Evolutionary conservation across 768 basidiomycete species (phyloP).

Genomic region (Steccherinum ochraceum): DNA sequence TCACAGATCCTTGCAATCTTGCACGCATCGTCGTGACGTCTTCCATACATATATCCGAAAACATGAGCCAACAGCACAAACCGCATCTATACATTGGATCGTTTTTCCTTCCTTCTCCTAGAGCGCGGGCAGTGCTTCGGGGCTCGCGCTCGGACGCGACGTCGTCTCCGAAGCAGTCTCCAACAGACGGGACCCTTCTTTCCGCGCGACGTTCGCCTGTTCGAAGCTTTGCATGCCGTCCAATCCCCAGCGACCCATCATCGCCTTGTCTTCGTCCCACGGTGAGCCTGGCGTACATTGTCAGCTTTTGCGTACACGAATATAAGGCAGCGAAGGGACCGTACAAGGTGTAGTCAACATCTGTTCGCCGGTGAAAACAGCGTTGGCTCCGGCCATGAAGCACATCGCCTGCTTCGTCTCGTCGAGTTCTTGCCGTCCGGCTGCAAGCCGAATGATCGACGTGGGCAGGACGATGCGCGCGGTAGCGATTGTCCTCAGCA

Average conservation of each 20-base stretch:
- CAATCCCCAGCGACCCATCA: conserved; percentile 92
- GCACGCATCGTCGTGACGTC: too few species aligned
- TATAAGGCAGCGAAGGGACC: conserved; percentile 22
- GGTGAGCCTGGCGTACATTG: conserved; percentile 88
- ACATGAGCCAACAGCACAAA: too few species aligned
- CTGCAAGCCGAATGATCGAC: conserved; percentile 93
- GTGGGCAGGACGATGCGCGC: conserved; percentile 86
- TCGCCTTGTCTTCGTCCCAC: conserved; percentile 96
- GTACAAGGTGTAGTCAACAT: conserved; percentile 97
- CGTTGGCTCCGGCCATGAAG: conserved; percentile 98
- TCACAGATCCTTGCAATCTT: too few species aligned
- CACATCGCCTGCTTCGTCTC: conserved; percentile 97
- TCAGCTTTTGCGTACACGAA: conserved; percentile 6
- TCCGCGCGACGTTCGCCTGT: conserved; percentile 51
- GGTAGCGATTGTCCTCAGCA: conserved; percentile 92
- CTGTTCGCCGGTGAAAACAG: conserved; percentile 95
- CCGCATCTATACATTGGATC: too few species aligned
- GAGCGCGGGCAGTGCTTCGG: too few species aligned
- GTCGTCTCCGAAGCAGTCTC: conserved; percentile 1
- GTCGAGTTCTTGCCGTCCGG: conserved; percentile 81
- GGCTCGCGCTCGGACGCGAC: conserved; percentile 1
- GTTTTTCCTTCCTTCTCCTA: too few species aligned
- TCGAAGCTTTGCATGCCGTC: conserved; percentile 90
- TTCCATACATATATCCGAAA: too few species aligned
- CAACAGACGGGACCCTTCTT: conserved; percentile 35